These are phyloP conservation scores for Diplodia mutila DNA, from an alignment of 2,329 filamentous ascomycete species.

Conservation along the genomic window DNA sequence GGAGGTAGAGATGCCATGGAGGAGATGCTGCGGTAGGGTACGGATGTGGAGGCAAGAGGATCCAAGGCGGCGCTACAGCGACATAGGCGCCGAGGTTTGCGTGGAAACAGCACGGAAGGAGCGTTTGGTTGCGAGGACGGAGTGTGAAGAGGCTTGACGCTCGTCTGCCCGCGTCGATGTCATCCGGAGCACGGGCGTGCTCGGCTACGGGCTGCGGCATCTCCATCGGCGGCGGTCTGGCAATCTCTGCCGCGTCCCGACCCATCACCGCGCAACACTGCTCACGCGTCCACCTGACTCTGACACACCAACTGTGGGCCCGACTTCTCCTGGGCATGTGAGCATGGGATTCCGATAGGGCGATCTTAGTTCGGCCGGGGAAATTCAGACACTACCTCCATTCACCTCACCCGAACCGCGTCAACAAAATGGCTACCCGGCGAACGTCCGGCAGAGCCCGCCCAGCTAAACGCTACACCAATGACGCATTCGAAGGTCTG, in stretches of 20 bases:
- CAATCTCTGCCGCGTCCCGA: slow-evolving; percentile 11
- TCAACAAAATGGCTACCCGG: slow-evolving; percentile 23
- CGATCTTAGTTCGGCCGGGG: not conserved
- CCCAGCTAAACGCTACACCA: slow-evolving; percentile 33
- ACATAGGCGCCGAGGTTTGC: slow-evolving; percentile 3
- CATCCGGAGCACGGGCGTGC: slow-evolving; percentile 12
- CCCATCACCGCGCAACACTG: slow-evolving; percentile 12
- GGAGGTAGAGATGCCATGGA: slow-evolving; percentile 50
- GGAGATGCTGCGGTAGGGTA: not conserved
- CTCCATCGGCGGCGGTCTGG: not conserved
- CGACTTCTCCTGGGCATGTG: not conserved
- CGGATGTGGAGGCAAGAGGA: not conserved
- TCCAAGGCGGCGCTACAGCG: not conserved
- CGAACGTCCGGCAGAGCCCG: slow-evolving; percentile 23
- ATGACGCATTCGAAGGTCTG: slow-evolving; percentile 42
- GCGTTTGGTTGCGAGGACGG: not conserved
- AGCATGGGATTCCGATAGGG: not conserved
- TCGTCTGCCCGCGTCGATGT: slow-evolving; percentile 8
- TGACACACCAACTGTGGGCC: not conserved
- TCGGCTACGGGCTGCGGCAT: not conserved
- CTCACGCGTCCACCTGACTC: slow-evolving; percentile 18
- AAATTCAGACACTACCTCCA: not conserved
- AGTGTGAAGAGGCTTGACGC: slow-evolving; percentile 7
- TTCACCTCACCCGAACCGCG: not conserved
- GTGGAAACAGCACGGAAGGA: not conserved